Evolutionary conservation across 2,329 filamentous ascomycete genomes (phyloP), one percentile per base, ranked within the genome.

Genomic region (Rhynchosporium agropyri): DNA sequence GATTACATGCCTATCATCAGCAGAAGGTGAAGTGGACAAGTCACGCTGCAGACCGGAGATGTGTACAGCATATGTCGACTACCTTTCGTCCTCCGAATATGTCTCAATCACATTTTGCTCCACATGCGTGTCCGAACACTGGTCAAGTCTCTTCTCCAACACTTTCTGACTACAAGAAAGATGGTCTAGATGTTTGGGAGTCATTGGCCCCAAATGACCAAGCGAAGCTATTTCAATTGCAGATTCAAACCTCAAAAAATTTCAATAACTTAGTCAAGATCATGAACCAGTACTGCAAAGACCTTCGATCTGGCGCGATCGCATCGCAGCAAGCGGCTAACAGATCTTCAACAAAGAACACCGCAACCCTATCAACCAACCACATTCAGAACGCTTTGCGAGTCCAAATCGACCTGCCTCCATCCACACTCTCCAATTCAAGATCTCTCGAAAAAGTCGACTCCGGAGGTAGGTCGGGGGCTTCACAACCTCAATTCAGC

Each of bases 221-320:
- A 48, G 40, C 58, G 6, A 48, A 31, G 5, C 40, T 60, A 1
- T 45, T 60, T 13, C 40, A 46, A 4, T 31, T 33, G 8, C 49
- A 54, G 42, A 40, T 60, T 3, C 38, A 20, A 12, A n/a, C 40
- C 10, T 15, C 58, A 12, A 60, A 48, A n/a, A 42, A 12, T 20
- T 42, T 54, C 15, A 54, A 12, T 6, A 13, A 4, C 15, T 12
- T 54, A 20, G 51, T 29, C 15, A 29, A 12, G 50, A 40, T 40
- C 36, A 36, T 54, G 33, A 10, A 42, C 20, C 49, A n/a, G 15
- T n/a, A 9, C 2, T 53, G 49, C 10, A 20, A 53, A 10, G 6
- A 8, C 38, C 9, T 38, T 26, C 49, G 31, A n/a, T 36, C 33
- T 5, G 9, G 33, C 6, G 33, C 33, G 9, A 36, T 36, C 33